Base-by-base conservation (phyloP, 2,329 filamentous ascomycete genomes). In the Aspergillus pseudoglaucus region DNA sequence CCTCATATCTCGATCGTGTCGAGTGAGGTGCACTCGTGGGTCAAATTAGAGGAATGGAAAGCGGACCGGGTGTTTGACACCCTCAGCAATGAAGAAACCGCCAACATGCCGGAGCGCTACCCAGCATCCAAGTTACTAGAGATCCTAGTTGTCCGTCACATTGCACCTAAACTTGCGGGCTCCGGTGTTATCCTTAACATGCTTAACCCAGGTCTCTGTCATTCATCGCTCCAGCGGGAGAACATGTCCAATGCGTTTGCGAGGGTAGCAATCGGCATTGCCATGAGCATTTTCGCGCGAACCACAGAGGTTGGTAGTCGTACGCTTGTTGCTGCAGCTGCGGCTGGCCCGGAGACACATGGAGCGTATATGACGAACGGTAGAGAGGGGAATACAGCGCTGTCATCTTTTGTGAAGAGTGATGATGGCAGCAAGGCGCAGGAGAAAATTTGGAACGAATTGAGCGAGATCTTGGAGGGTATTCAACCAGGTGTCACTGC, bases 191-290 rank as follows among this genome's bases (percentile, higher is more conserved):
- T 72, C 1, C 54, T 82, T 48, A 81, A 79, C 55, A 67, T 68
- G 50, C 51, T 78, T 17, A 78, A 78, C 47, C 79, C 79, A 0
- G 78, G 78, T 1, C 64, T 76, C 25, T 81, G 78, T 57, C 67
- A 77, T 37, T 74, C 74, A 30, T 30, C 0, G 63, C 71, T 20
- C 63, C 82, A 1, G 56, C 53, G 5, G 66, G 77, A 1, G 70
- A 78, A 0, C 1, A 45, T 59, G 5, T 6, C 7, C 1, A 18
- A 58, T 7, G 14, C 15, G 7, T 2, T 58, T 3, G 30, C 57
- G 42, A 47, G 68, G 8, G 30, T 74, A 32, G 62, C 66, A 20
- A 45, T 64, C 9, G 10, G 35, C 3, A 9, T 6, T 71, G 17
- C 45, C 33, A 35, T 35, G 33, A 35, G 5, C 4, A 30, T 30